These are phyloP conservation scores for Fragosphaeria purpurea DNA, from an alignment of 2,329 filamentous ascomycete genomes.

Conservation along the genomic window DNA sequence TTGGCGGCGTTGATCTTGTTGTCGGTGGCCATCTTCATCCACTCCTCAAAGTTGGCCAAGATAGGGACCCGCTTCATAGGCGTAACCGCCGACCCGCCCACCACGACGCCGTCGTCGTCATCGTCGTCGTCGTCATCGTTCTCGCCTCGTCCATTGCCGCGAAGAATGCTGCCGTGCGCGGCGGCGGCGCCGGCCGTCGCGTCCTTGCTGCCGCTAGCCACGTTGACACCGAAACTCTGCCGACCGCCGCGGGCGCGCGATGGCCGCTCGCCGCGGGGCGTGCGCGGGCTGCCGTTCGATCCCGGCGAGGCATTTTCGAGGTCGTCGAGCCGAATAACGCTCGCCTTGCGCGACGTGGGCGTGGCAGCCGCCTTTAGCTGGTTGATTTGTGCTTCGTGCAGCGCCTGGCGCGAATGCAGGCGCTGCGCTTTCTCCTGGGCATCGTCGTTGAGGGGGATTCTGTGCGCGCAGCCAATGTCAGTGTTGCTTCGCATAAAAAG, in stretches of 20 bases:
- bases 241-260: constrained; percentile 15
- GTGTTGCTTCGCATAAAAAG: too few species aligned
- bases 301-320: constrained; percentile 43
- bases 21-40: constrained; percentile 99
- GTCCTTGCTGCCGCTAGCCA: constrained; percentile 25
- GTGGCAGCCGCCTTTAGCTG: constrained; percentile 67
- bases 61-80: constrained; percentile 95
- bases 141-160: background rate
- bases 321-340: constrained; percentile 44
- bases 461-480: constrained; percentile 24
- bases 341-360: constrained; percentile 58
- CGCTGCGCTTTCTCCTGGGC: constrained; percentile 82
- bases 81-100: constrained; percentile 65
- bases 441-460: constrained; percentile 95
- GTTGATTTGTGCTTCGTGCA: constrained; percentile 85
- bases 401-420: constrained; percentile 74
- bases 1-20: constrained; percentile 98
- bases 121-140: constrained; percentile 27
- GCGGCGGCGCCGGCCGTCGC: constrained; percentile 4
- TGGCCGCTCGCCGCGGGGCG: constrained; percentile 33
- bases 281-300: constrained; percentile 40
- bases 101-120: constrained; percentile 48
- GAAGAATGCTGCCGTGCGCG: background rate
- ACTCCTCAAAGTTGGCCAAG: constrained; percentile 96
- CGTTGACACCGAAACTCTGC: constrained; percentile 16